Conservation (phyloP, 2,329 filamentous ascomycete species). For the Colletotrichum noveboracense region DNA sequence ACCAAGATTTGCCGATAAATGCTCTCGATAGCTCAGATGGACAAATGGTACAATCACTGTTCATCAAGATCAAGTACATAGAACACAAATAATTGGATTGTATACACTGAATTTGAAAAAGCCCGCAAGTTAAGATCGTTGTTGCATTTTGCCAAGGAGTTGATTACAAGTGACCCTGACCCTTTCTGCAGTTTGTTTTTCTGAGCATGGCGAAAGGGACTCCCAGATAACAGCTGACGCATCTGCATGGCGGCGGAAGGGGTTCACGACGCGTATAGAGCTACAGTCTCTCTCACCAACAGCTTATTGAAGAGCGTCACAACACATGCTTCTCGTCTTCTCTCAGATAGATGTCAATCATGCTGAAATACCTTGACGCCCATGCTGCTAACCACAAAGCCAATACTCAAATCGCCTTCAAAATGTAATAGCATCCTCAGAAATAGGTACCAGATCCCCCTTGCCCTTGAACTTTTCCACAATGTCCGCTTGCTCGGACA, state of each 20-base stretch:
- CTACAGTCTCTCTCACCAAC: too few species aligned
- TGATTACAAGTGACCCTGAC: too few species aligned
- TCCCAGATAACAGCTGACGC: too few species aligned
- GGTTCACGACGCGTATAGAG: too few species aligned
- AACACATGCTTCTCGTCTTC: not conserved
- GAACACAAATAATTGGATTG: not conserved
- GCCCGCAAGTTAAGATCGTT: not conserved
- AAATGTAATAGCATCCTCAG: conserved; percentile 29
- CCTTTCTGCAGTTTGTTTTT: too few species aligned
- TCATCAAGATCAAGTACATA: not conserved
- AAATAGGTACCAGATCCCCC: conserved; percentile 52
- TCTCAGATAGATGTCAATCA: not conserved
- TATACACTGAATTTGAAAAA: not conserved
- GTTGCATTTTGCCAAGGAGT: too few species aligned
- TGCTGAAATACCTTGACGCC: not conserved
- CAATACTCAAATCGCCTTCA: conserved; percentile 19
- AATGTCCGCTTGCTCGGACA: conserved; percentile 60
- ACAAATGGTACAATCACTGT: not conserved
- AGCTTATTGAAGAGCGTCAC: not conserved
- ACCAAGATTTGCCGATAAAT: not conserved
- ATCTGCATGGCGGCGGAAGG: too few species aligned
- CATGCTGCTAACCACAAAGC: not conserved
- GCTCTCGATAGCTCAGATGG: not conserved
- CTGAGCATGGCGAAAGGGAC: too few species aligned
- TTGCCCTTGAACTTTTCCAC: conserved; percentile 54